Base-by-base conservation (phyloP, 768 basidiomycete species). In the Mycena vulgaris region DNA sequence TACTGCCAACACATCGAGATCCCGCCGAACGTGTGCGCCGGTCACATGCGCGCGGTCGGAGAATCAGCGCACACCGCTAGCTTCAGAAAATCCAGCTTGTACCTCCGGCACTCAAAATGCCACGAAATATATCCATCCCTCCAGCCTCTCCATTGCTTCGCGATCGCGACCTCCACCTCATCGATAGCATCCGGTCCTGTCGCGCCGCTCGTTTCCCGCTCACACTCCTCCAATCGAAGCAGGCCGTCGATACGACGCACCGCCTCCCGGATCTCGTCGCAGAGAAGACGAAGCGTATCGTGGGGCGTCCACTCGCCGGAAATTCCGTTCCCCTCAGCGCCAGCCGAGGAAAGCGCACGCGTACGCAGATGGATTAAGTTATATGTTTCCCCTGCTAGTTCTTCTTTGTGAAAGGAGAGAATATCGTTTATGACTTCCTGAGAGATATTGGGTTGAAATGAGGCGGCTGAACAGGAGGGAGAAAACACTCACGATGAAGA, bases 401-500 rank as follows among this genome's bases (percentile, higher is more conserved):
- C 56, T 25, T 69, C 68, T n/a, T 69, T 69, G 49, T 69, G 39
- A 27, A 72, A 69, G 6, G 68, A 68, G 7, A 68, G 42, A 11
- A 68, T 8, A 53, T 72, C 66, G 21, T 72, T 68, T 17, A 64
- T 61, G 25, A 56, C 40, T 14, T 63, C 63, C 71, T 72, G 21
- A 4, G 27, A 19, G 11, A 9, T 4, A 52, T 2, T 25, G 49
- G 16, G 8, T 51, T 28, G 4, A 10, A 28, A 17, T 14, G 7
- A 8, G 25, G 49, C 30, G 27, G 2, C 1, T 52, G 51, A 7
- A 13, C 45, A 49, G n/a, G 30, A 5, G 14, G 33, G 14, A 14
- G 7, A 49, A n/a, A n/a, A n/a, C n/a, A n/a, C n/a, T 48, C 33
- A 61, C 56, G 9, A 51, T 45, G n/a, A 21, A 61, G 21, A 28